Base-by-base conservation (phyloP, 495 filamentous ascomycete species). In the Bryoglossum gracile region DNA sequence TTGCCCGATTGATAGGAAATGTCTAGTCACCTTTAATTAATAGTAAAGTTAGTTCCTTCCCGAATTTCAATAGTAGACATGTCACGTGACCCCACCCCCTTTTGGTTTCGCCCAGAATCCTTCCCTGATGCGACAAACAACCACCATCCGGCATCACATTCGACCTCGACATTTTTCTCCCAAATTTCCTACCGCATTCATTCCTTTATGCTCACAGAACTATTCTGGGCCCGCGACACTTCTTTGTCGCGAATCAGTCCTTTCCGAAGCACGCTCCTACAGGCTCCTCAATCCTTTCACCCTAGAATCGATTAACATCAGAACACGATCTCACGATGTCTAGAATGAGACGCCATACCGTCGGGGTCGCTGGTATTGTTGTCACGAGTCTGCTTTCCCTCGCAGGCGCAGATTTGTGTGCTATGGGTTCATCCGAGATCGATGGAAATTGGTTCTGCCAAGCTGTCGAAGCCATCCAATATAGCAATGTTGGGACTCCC, bases 361-460 rank as follows among this genome's bases (percentile, higher is more conserved):
- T 32, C 16, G 25, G 17, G 6, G 9, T 37, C 9, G 28, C 28
- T 5, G 13, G 24, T 4, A 49, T 33, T 9, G 3, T 50, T 0
- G 28, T 23, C 33, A 3, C 39, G 23, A 3, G 49, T 18, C 25
- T 35, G 2, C 1, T 43, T 16, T 14, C 38, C 24, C 26, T 3
- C 38, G 53, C 34, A 17, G 11, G 24, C 9, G 57, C 50, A 1
- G 58, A 61, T 28, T 19, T 48, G 11, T 61, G 59, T 51, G 39
- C 44, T 19, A 21, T 16, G 26, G 58, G 58, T 4, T 37, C 35
- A 2, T 18, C 62, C 35, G 53, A 66, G 25, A 51, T 61, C 28
- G 37, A 59, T 1, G 70, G 70, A 13, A 74, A 72, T 48, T 66
- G 34, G 53, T 87, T 82, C 68, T 87, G 83, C 61, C 67, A 74